phyloP scores from a whole-genome alignment of 192 early-diverging fungal species.

The Umbelopsis sp. region DNA sequence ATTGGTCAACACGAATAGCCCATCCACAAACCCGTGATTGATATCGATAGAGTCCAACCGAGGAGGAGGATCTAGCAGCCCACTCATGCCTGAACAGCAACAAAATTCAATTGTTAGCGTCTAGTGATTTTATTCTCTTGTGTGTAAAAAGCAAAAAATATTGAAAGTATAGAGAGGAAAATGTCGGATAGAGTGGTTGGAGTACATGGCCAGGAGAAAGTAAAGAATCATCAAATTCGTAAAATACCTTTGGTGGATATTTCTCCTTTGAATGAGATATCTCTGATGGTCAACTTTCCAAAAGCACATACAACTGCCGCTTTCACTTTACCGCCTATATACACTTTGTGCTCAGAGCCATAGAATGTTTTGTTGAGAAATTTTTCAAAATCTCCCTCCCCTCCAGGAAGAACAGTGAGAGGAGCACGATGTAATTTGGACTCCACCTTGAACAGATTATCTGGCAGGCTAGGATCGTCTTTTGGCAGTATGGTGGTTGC shows the following conservation, averaged over 20 bases:
- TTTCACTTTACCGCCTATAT: slow-evolving; percentile 34
- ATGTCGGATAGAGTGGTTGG: too few relatives aligned
- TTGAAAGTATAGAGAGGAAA: not conserved
- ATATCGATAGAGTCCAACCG: slow-evolving; percentile 27
- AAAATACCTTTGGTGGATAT: slow-evolving; percentile 38
- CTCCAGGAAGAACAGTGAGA: slow-evolving; percentile 29
- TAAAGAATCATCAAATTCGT: not conserved
- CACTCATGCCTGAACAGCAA: slow-evolving; percentile 31
- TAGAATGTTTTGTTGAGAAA: slow-evolving; percentile 34
- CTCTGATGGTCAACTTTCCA: slow-evolving; percentile 29
- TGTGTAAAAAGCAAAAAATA: not conserved
- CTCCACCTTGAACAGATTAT: slow-evolving; percentile 25
- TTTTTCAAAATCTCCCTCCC: slow-evolving; percentile 38
- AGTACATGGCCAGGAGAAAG: not conserved
- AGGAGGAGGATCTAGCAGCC: slow-evolving; percentile 38
- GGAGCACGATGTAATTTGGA: slow-evolving; percentile 32
- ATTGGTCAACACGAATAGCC: slow-evolving; percentile 17
- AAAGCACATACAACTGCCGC: slow-evolving; percentile 34
- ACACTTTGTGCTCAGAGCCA: slow-evolving; percentile 23
- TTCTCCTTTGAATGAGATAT: slow-evolving; percentile 36
- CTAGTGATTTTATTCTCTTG: slow-evolving; percentile 4
- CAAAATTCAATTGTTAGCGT: not conserved
- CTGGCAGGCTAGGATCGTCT: not conserved
- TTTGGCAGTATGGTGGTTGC: slow-evolving; percentile 22
- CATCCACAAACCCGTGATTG: slow-evolving; percentile 29